Conservation (phyloP, 345 rosid species). For the Boechera stricta region DNA sequence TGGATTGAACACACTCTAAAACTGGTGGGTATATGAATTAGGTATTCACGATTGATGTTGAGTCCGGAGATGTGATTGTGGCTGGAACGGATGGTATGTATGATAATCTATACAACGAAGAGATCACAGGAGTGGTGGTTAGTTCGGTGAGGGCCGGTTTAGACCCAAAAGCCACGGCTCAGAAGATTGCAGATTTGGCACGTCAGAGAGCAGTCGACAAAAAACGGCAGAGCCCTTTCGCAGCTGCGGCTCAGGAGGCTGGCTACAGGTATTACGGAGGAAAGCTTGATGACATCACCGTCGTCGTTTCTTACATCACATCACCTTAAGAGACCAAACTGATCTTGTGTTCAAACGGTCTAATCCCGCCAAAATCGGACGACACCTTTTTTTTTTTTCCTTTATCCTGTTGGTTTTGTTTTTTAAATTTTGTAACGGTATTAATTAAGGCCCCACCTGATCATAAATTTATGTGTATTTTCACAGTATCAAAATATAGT, state of each 20-base stretch:
- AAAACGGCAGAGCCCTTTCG: slow-evolving; percentile 84
- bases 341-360: slow-evolving; percentile 12
- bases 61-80: slow-evolving; percentile 79
- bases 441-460: neutral
- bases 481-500: neutral
- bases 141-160: slow-evolving; percentile 74
- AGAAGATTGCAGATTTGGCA: slow-evolving; percentile 87
- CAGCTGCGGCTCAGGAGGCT: slow-evolving; percentile 90
- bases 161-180: slow-evolving; percentile 74
- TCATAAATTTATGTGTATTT: slow-evolving; percentile 1
- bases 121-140: slow-evolving; percentile 77
- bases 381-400: neutral
- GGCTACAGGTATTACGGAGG: slow-evolving; percentile 93
- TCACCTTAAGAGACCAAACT: slow-evolving; percentile 26
- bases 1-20: neutral
- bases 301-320: slow-evolving; percentile 76
- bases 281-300: slow-evolving; percentile 96
- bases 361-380: slow-evolving; percentile 19
- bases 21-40: slow-evolving; percentile 29
- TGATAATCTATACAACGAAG: slow-evolving; percentile 87
- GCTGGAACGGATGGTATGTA: slow-evolving; percentile 97
- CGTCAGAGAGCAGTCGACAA: slow-evolving; percentile 75
- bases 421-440: slow-evolving; percentile 19
- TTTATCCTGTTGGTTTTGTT: neutral
- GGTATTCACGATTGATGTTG: slow-evolving; percentile 79